phyloP scores from a whole-genome alignment of 2,329 filamentous ascomycete species.

The Hypoxylon sp. region DNA sequence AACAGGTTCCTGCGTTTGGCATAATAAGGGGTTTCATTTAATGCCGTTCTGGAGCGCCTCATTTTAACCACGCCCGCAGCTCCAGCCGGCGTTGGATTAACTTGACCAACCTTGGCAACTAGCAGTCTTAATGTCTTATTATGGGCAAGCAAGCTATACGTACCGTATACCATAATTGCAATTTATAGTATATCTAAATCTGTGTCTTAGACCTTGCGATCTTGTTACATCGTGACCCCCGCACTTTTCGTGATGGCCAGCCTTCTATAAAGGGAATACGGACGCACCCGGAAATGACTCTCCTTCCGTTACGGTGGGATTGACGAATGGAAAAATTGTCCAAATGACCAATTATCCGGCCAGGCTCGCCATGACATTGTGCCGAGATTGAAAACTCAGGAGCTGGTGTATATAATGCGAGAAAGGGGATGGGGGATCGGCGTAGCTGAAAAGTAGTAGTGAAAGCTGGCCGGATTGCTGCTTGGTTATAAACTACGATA shows the following conservation, averaged over 20 bases:
- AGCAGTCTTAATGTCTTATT: not conserved
- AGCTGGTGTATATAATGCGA: slow-evolving; percentile 35
- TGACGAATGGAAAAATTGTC: slow-evolving; percentile 29
- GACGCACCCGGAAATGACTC: slow-evolving; percentile 28
- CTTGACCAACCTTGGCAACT: slow-evolving; percentile 25
- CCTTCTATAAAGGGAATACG: slow-evolving; percentile 37
- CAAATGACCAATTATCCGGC: slow-evolving; percentile 39
- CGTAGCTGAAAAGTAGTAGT: slow-evolving; percentile 18
- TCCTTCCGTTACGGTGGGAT: slow-evolving; percentile 36
- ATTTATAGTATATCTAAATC: slow-evolving; percentile 20
- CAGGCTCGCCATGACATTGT: slow-evolving; percentile 38
- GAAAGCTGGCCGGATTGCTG: slow-evolving; percentile 20
- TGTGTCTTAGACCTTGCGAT: slow-evolving; percentile 14
- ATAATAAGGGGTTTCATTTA: slow-evolving; percentile 22
- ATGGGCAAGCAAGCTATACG: not conserved
- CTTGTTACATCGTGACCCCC: slow-evolving; percentile 36
- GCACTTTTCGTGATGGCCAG: slow-evolving; percentile 25
- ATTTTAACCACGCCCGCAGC: not conserved
- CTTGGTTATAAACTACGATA: slow-evolving; percentile 23
- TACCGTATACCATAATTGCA: no score
- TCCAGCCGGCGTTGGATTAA: slow-evolving; percentile 3
- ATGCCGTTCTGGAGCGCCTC: not conserved
- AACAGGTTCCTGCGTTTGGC: slow-evolving; percentile 34
- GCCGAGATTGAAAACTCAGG: slow-evolving; percentile 29
- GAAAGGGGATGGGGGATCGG: slow-evolving; percentile 30